Conservation (phyloP, 208 protist genomes). For the Acanthamoeba divionensis region DNA sequence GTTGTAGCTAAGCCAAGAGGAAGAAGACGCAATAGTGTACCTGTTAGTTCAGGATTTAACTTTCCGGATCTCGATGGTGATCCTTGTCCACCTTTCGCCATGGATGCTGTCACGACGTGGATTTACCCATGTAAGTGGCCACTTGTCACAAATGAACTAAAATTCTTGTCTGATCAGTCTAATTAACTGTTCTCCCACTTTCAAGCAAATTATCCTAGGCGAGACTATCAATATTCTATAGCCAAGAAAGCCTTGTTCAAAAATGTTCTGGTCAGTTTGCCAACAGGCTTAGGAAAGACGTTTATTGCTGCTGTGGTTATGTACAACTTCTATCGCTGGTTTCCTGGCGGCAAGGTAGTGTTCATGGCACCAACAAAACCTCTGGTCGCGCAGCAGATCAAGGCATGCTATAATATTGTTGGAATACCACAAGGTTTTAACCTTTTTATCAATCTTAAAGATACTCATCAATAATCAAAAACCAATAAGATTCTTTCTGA, state of each 20-base stretch:
- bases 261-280: slow-evolving; percentile 82
- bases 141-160: neutral
- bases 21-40: neutral
- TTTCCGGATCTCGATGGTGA: slow-evolving; percentile 4
- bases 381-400: slow-evolving; percentile 79
- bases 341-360: slow-evolving; percentile 75
- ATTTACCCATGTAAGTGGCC: slow-evolving; percentile 33
- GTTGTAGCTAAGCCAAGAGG: neutral
- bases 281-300: slow-evolving; percentile 86
- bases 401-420: slow-evolving; percentile 76
- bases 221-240: slow-evolving; percentile 55
- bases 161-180: neutral
- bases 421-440: slow-evolving; percentile 58
- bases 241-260: slow-evolving; percentile 63
- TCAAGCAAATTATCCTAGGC: slow-evolving; percentile 49
- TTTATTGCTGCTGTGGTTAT: slow-evolving; percentile 85
- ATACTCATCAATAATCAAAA: neutral
- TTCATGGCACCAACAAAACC: slow-evolving; percentile 83
- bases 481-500: neutral
- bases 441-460: too few species aligned
- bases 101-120: neutral
- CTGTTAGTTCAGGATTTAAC: neutral
- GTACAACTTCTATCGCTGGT: slow-evolving; percentile 83
- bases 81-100: neutral
- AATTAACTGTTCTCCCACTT: neutral